A percentile compares a stretch with the other conserved stretches of the same genome.
phyloP scores from a whole-genome alignment of 2,329 filamentous ascomycete genomes.

The Sporothrix pseudoabietina region DNA sequence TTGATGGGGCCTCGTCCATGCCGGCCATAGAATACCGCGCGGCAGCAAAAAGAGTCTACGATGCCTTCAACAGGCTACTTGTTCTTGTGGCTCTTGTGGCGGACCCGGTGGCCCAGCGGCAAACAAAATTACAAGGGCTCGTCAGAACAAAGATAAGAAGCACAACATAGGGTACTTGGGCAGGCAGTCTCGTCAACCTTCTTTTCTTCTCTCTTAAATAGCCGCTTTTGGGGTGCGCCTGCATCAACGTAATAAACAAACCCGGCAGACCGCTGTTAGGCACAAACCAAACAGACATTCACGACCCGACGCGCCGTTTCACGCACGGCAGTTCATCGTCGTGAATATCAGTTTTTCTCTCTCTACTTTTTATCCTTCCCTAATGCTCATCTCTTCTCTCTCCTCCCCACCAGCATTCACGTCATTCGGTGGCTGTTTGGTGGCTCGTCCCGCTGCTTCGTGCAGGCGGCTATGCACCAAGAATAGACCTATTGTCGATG shows the following conservation, averaged over 20 bases:
- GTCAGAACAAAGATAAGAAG: not conserved
- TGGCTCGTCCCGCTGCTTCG: not conserved
- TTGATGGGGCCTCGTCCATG: not conserved
- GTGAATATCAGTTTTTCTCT: too few species aligned
- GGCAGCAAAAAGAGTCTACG: not conserved
- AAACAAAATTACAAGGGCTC: not conserved
- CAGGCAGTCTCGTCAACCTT: not conserved
- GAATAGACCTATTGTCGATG: constrained; percentile 5
- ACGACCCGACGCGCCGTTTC: constrained; percentile 1
- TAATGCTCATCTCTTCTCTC: not conserved
- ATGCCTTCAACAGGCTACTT: not conserved
- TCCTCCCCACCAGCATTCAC: not conserved
- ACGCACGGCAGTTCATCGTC: not conserved
- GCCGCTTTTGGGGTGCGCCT: not conserved
- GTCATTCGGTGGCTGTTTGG: not conserved
- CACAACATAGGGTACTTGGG: not conserved
- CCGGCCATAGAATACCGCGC: constrained; percentile 8
- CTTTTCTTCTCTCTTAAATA: not conserved
- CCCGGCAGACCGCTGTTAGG: not conserved
- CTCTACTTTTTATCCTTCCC: not conserved
- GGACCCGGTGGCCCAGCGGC: not conserved
- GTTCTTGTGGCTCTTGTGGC: constrained; percentile 2
- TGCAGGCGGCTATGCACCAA: constrained; percentile 14
- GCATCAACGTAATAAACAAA: not conserved
- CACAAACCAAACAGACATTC: not conserved